Conservation (phyloP, 2,329 filamentous ascomycete genomes). For the Penicillium sp. region DNA sequence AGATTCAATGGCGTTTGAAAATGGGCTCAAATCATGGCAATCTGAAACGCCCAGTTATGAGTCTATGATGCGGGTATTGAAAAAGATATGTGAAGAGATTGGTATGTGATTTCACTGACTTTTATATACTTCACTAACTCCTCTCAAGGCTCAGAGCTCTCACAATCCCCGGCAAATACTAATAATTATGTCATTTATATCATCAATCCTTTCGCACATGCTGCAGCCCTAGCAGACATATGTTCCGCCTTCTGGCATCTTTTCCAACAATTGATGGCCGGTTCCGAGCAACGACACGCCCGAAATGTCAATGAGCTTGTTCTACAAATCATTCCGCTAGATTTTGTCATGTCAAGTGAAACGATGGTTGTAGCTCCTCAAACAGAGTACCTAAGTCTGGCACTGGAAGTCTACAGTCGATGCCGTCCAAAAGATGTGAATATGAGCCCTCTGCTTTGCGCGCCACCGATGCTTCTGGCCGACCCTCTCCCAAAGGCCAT, state of each 20-base stretch:
- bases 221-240: constrained; percentile 50
- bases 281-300: constrained; percentile 33
- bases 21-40: constrained; percentile 41
- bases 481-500: constrained; percentile 54
- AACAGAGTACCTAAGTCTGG: constrained; percentile 50
- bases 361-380: constrained; percentile 53
- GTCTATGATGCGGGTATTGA: constrained; percentile 37
- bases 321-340: constrained; percentile 58
- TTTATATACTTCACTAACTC: constrained; percentile 13
- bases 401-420: constrained; percentile 59
- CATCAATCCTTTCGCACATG: constrained; percentile 54
- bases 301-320: constrained; percentile 50
- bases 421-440: constrained; percentile 49
- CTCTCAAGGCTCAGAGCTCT: constrained; percentile 35
- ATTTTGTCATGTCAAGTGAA: constrained; percentile 53
- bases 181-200: constrained; percentile 58
- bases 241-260: constrained; percentile 59
- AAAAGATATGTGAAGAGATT: constrained; percentile 36
- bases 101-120: constrained; percentile 30
- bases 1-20: constrained; percentile 39
- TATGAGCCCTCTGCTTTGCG: constrained; percentile 45
- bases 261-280: constrained; percentile 54
- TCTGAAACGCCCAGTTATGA: constrained; percentile 31
- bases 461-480: constrained; percentile 56
- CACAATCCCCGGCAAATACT: constrained; percentile 32